Evolutionary conservation across 129 eudicot species (phyloP).

Genomic region (Logfia minima): DNA sequence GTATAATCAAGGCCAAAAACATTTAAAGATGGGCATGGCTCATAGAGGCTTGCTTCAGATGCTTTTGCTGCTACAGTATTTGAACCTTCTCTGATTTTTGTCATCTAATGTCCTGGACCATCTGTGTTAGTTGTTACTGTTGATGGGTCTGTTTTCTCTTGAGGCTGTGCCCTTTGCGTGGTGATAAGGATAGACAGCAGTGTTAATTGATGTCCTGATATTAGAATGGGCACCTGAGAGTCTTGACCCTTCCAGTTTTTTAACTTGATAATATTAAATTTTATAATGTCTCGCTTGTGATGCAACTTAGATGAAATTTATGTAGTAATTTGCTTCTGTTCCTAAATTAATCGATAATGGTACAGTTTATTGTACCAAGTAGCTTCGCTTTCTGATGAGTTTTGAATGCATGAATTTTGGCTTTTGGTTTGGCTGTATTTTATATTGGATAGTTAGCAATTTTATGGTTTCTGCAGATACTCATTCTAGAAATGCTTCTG

Average conservation of each 20-base stretch:
- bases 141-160: background rate
- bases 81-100: background rate
- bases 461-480: constrained; percentile 44
- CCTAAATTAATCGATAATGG: background rate
- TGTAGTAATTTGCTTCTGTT: background rate
- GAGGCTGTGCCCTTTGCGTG: background rate
- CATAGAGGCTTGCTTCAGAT: background rate
- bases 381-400: background rate
- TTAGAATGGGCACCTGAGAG: background rate
- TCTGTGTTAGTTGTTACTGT: background rate
- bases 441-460: background rate
- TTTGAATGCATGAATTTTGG: background rate
- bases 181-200: background rate
- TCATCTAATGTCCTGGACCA: background rate
- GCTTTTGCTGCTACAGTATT: background rate
- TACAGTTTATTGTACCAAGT: background rate
- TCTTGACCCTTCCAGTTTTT: background rate
- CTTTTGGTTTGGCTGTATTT: background rate
- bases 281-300: background rate
- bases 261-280: too few relatives aligned
- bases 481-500: constrained; percentile 48
- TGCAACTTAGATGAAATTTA: background rate
- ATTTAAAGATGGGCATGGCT: background rate
- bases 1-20: background rate
- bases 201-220: background rate